Conservation (phyloP, 352 stramenopile genomes). For the Phytophthora nicotianae region DNA sequence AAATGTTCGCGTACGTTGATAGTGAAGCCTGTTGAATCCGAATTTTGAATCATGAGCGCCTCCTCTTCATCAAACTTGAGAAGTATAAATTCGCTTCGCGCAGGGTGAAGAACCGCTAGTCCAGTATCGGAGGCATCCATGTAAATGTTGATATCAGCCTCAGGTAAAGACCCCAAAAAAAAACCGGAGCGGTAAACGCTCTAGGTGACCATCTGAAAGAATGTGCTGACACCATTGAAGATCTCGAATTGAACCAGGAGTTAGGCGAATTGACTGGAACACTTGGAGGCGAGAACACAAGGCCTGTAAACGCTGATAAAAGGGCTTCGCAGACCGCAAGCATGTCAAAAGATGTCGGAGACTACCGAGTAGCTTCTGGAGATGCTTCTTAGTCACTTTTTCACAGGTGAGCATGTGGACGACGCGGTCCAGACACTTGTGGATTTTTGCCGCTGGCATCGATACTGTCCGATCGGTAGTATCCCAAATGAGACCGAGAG, state of each 20-base stretch:
- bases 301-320: constrained; percentile 12
- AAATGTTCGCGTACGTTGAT: constrained; percentile 4
- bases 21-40: not conserved
- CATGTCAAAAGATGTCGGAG: constrained; percentile 28
- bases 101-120: constrained; percentile 6
- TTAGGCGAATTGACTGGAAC: not conserved
- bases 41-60: not conserved
- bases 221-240: constrained; percentile 2
- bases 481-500: constrained; percentile 19
- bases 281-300: not conserved
- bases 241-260: not conserved
- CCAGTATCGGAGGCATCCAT: constrained; percentile 6
- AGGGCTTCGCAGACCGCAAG: constrained; percentile 16
- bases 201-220: not conserved
- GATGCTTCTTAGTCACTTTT: constrained; percentile 1
- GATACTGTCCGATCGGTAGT: constrained; percentile 12
- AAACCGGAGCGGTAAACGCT: not conserved
- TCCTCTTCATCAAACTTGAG: not conserved
- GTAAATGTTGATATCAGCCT: not conserved
- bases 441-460: constrained; percentile 24
- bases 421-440: constrained; percentile 11
- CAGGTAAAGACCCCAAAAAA: not conserved
- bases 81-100: not conserved
- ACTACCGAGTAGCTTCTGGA: constrained; percentile 31
- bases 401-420: no score